Conservation (phyloP, 148 eudicot species). For the Nyssa sinensis region DNA sequence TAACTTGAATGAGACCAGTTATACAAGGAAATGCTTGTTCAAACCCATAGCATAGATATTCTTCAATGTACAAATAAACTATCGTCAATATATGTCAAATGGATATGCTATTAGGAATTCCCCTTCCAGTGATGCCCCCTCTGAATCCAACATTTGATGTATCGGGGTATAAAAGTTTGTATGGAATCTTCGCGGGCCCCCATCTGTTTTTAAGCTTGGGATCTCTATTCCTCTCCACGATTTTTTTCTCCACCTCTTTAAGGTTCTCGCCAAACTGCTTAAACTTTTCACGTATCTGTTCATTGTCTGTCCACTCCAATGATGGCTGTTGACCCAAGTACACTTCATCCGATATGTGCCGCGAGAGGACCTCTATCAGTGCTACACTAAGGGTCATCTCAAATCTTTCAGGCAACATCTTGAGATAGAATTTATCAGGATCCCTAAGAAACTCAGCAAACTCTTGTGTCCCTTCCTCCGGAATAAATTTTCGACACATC, state of each 20-base stretch:
- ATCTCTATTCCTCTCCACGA: conserved; percentile 11
- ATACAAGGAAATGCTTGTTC: not conserved
- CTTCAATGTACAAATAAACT: not conserved
- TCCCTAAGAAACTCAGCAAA: conserved; percentile 18
- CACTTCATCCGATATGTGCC: conserved; percentile 9
- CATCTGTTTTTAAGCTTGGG: conserved; percentile 18
- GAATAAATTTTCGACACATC: conserved; percentile 19
- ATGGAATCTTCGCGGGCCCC: conserved; percentile 15
- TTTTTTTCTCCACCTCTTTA: conserved; percentile 14
- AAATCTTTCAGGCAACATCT: conserved; percentile 19
- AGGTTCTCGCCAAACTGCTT: conserved; percentile 14
- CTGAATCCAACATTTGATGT: conserved; percentile 9
- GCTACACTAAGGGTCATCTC: conserved; percentile 16
- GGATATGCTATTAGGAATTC: conserved; percentile 26
- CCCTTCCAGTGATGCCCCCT: conserved; percentile 18
- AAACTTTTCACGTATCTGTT: not conserved
- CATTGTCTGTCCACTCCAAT: conserved; percentile 14
- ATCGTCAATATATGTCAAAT: conserved; percentile 3
- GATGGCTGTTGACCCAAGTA: conserved; percentile 18
- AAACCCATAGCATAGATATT: not conserved
- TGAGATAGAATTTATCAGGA: conserved; percentile 21
- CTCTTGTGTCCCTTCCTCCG: conserved; percentile 20
- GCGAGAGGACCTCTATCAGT: conserved; percentile 20
- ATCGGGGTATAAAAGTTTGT: conserved; percentile 16
- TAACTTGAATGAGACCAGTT: not conserved